Evolutionary conservation across 1,284 basidiomycete species (phyloP).

Genomic region (Ceratobasidium sp.): DNA sequence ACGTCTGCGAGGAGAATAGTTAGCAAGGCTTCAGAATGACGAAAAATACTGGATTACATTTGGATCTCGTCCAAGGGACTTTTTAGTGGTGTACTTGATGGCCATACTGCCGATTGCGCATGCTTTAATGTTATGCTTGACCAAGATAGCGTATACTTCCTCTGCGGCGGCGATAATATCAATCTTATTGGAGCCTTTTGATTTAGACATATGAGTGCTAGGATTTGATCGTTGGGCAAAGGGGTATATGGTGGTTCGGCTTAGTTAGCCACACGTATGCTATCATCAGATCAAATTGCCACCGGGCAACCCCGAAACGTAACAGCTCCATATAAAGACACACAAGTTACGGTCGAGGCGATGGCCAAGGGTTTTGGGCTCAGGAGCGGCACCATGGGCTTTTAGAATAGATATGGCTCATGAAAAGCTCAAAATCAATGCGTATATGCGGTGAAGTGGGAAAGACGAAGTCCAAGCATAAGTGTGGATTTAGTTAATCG

Average conservation of each 20-base stretch:
- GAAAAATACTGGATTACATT: background rate
- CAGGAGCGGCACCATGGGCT: no score
- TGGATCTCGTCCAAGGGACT: background rate
- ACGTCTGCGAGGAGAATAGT: background rate
- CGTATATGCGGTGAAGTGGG: no score
- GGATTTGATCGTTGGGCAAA: background rate
- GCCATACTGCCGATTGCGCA: constrained; percentile 13
- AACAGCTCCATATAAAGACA: no score
- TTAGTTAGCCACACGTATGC: background rate
- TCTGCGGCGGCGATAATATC: background rate
- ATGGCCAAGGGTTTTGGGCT: no score
- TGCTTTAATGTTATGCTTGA: background rate
- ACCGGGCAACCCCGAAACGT: background rate
- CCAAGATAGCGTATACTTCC: background rate
- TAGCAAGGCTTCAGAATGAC: background rate
- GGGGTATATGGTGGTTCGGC: background rate
- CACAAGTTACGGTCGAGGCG: no score
- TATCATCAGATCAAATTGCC: background rate
- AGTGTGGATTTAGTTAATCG: no score
- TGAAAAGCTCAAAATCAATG: no score
- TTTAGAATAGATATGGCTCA: no score
- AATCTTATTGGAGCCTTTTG: background rate
- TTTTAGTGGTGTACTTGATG: background rate
- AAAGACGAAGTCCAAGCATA: no score
- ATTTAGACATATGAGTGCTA: background rate